These are phyloP conservation scores for Cutaneotrichosporon curvatum DNA, from an alignment of 1,284 basidiomycete species.

Conservation along the genomic window DNA sequence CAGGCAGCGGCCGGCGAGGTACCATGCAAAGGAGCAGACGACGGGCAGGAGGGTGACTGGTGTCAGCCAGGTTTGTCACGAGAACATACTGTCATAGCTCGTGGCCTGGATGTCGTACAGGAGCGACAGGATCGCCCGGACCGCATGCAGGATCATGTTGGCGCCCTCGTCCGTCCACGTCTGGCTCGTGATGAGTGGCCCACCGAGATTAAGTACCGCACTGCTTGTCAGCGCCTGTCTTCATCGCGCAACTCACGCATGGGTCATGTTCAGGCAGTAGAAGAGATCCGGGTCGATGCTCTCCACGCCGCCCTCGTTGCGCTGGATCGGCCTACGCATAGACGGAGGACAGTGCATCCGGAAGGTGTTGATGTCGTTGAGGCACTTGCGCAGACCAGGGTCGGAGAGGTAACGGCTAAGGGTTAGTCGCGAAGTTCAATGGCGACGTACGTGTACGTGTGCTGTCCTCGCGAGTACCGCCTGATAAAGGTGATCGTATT, in stretches of 20 bases:
- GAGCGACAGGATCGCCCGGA: constrained; percentile 36
- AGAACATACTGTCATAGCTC: constrained; percentile 33
- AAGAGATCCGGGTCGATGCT: constrained; percentile 31
- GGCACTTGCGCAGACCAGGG: constrained; percentile 23
- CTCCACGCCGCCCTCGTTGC: constrained; percentile 9
- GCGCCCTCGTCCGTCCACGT: constrained; percentile 33
- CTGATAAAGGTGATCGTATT: constrained; percentile 32
- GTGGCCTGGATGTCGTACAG: constrained; percentile 39
- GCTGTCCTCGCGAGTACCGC: constrained; percentile 26
- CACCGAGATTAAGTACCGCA: constrained; percentile 27
- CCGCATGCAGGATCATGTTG: constrained; percentile 32
- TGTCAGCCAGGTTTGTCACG: not conserved
- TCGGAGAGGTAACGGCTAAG: constrained; percentile 27
- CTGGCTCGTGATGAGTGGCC: constrained; percentile 33
- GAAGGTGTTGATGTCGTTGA: constrained; percentile 34
- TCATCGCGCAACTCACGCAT: constrained; percentile 8
- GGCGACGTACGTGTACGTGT: constrained; percentile 19
- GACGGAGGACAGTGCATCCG: constrained; percentile 29
- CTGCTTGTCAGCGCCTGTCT: constrained; percentile 1
- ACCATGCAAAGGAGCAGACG: constrained; percentile 25
- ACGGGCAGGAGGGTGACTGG: constrained; percentile 32
- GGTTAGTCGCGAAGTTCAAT: not conserved
- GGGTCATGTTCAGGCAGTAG: constrained; percentile 24
- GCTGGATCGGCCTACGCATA: constrained; percentile 25
- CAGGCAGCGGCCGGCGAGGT: constrained; percentile 22